Evolutionary conservation across 768 basidiomycete genomes (phyloP).

Genomic region (Rhodotorula babjevae): DNA sequence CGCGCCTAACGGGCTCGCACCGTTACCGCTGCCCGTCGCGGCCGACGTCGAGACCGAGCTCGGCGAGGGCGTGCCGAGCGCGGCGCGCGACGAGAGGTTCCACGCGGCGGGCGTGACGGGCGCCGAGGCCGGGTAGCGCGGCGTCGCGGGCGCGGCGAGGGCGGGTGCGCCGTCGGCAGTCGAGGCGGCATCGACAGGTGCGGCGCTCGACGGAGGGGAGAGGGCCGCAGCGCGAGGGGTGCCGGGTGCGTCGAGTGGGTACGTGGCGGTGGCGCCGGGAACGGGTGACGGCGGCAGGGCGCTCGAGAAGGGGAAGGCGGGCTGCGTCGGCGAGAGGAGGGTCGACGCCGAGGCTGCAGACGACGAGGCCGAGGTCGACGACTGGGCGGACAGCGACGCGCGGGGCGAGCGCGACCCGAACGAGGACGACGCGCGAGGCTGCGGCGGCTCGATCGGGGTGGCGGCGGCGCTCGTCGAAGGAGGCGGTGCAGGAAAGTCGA

Average conservation of each 20-base stretch:
- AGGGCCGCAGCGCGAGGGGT: not conserved
- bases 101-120: conserved; percentile 33
- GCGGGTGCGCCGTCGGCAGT: too few species aligned
- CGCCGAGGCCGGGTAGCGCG: conserved; percentile 24
- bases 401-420: too few species aligned
- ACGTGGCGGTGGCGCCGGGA: not conserved
- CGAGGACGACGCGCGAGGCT: too few species aligned
- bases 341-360: too few species aligned
- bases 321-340: too few species aligned
- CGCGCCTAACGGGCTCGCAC: too few species aligned
- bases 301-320: not conserved
- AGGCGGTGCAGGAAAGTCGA: not conserved
- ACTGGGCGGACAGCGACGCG: too few species aligned
- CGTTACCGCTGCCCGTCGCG: too few species aligned
- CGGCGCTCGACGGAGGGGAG: not conserved
- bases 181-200: too few species aligned
- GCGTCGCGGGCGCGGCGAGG: not conserved
- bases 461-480: too few species aligned
- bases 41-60: not conserved
- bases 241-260: not conserved
- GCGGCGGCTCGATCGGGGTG: too few species aligned
- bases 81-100: not conserved
- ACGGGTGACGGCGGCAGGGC: not conserved
- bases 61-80: conserved; percentile 1
- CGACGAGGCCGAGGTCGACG: too few species aligned